Base-by-base conservation (phyloP, 2,329 filamentous ascomycete genomes). In the Microdochium trichocladiopsis region DNA sequence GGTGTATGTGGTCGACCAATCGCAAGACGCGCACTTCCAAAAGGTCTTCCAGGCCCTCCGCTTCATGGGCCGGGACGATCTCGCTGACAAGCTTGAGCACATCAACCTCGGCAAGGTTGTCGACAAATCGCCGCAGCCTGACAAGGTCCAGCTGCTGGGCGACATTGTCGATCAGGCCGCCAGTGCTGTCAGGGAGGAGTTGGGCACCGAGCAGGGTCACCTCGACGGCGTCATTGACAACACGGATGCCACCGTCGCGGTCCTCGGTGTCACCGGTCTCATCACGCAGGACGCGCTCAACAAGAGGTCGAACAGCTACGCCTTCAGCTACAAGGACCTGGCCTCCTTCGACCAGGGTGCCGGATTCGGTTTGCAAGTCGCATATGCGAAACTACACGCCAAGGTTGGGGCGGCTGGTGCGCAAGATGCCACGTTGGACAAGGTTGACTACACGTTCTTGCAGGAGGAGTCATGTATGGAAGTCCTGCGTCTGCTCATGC, bases 331-430 rank as follows among this genome's bases (percentile, higher is more conserved):
- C 77, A 83, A 90, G 54, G 79, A 82, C 58, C 92, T 94, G 87
- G 88, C 84, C 8, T 88, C 86, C 2, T 92, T 92, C 58, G 88
- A 94, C 70, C 88, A 88, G 43, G 88, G 93, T 67, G 94, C 89
- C 2, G 90, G 90, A 8, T 88, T 88, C 12, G 92, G 92, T 67
- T 79, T 95, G 45, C 89, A 95, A 73, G 91, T 92, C 64, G 88
- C 88, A 3, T 86, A 91, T 64, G 85, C 87, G 31, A 86, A 86
- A 60, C 77, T 92, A 43, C 79, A 75, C 67, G 83, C 81, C 5
- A 87, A 86, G 61, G 76, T 77, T 61, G 78, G 81, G 60, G 76
- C 76, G 62, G 79, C 79, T 1, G 71, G 67, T 9, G 71, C 86
- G 25, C 68, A 72, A 2, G 69, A 75, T 5, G 77, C 79, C 50